Evolutionary conservation across 129 eudicot species (phyloP), one percentile per base, ranked within the genome.

Genomic region (Flaveria brownii): DNA sequence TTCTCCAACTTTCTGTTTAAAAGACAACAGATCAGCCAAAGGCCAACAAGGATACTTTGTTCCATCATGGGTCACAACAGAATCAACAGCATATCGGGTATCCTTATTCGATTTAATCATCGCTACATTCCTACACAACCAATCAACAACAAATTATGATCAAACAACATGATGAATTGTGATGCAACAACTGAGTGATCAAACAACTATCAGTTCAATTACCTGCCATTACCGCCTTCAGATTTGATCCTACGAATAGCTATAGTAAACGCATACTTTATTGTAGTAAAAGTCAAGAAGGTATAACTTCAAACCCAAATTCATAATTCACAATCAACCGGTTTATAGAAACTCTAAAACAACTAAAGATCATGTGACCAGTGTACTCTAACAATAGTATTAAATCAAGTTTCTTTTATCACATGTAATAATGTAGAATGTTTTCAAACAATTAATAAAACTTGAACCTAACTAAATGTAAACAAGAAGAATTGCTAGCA

Each of bases 41-140:
- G 95, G 80, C 95, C 92, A 91, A 65, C 99, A 95, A 0, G 97
- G 97, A 56, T 89, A 91, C 50, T 86, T 89, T 0, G 82, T 82
- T 56, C 99, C 99, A 70, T 95, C 99, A 55, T 95, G 99, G 33
- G 96, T 84, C 26, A 95, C 99, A 68, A 88, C 96, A 15, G 96
- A 87, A 86, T 95, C 96, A 0, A 70, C 18, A 0, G 96, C 97
- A 14, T 95, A 95, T 56, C 97, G 74, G 1, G 69, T 91, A 82
- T 95, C 99, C 81, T 89, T 95, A 80, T 90, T 91, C 17, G 99
- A 95, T 65, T 95, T 95, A 54, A 95, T 89, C 89, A 95, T 85
- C 18, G 88, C 96, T 28, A 95, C 92, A 36, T 78, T 91, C 74
- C 97, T 95, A 67, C 80, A 61, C 13, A 41, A 28, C 0, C 43